phyloP scores from a whole-genome alignment of 2,329 filamentous ascomycete species.

The Hypoxylon sp. region DNA sequence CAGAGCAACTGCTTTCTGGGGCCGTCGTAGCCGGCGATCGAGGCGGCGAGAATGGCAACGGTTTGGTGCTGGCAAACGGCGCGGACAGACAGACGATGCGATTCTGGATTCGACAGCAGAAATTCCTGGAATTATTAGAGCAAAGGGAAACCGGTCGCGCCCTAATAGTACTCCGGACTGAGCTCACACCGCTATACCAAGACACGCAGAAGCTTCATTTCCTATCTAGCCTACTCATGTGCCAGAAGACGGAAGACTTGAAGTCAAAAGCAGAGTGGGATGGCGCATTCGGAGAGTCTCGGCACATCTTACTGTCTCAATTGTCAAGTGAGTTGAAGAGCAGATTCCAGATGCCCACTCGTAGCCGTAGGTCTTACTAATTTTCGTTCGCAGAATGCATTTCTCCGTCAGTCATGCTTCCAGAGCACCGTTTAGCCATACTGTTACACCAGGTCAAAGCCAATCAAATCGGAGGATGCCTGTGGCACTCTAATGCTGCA shows the following conservation, averaged over 20 bases:
- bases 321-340: conserved; percentile 77
- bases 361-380: conserved; percentile 10
- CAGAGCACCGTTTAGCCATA: conserved; percentile 85
- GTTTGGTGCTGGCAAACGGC: conserved; percentile 79
- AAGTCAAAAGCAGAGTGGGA: conserved; percentile 86
- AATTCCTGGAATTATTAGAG: conserved; percentile 92
- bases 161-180: conserved; percentile 84
- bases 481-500: conserved; percentile 85
- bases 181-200: conserved; percentile 87
- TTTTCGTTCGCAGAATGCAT: conserved; percentile 75
- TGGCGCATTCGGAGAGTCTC: conserved; percentile 80
- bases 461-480: conserved; percentile 83
- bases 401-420: conserved; percentile 96
- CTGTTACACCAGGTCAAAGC: conserved; percentile 87
- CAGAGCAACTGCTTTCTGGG: conserved; percentile 83
- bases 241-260: conserved; percentile 80
- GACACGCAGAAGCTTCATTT: conserved; percentile 83
- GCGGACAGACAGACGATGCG: conserved; percentile 84
- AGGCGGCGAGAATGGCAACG: conserved; percentile 58
- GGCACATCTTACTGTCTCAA: conserved; percentile 80
- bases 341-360: conserved; percentile 29
- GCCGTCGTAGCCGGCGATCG: conserved; percentile 55
- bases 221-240: conserved; percentile 93
- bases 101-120: conserved; percentile 91
- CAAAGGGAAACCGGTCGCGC: conserved; percentile 78